These are phyloP conservation scores for Fusarium solani-melongenae DNA, from an alignment of 2,329 filamentous ascomycete species.

Conservation along the genomic window DNA sequence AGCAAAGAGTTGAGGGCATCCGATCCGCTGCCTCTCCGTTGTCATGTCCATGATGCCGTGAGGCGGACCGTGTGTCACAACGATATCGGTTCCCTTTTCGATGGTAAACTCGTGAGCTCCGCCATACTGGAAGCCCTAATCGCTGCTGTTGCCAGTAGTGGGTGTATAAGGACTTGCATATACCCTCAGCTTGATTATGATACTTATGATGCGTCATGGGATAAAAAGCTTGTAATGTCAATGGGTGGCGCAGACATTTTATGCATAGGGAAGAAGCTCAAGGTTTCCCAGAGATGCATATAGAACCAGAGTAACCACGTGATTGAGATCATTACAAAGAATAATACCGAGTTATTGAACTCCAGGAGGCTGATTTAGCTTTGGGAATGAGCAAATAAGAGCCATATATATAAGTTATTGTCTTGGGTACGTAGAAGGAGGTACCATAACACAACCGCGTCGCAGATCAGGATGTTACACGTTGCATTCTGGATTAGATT, in stretches of 20 bases:
- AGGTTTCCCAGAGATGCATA: background rate
- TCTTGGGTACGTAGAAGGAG: too few species aligned
- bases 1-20: slow-evolving; percentile 47
- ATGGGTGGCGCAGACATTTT: background rate
- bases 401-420: too few species aligned
- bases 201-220: background rate
- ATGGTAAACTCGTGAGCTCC: slow-evolving; percentile 43
- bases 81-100: slow-evolving; percentile 42
- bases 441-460: too few species aligned
- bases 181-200: slow-evolving; percentile 46
- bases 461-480: too few species aligned
- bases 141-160: slow-evolving; percentile 43
- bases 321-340: too few species aligned
- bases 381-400: too few species aligned
- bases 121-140: slow-evolving; percentile 59
- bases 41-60: slow-evolving; percentile 56
- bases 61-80: slow-evolving; percentile 51
- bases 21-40: slow-evolving; percentile 38
- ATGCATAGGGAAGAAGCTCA: background rate
- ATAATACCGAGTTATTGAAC: too few species aligned
- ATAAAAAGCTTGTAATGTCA: background rate
- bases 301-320: background rate
- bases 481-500: too few species aligned
- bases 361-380: too few species aligned
- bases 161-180: slow-evolving; percentile 60